Base-by-base conservation (phyloP, 169 alveolate genomes). In the Plasmodium cynomolgi region DNA sequence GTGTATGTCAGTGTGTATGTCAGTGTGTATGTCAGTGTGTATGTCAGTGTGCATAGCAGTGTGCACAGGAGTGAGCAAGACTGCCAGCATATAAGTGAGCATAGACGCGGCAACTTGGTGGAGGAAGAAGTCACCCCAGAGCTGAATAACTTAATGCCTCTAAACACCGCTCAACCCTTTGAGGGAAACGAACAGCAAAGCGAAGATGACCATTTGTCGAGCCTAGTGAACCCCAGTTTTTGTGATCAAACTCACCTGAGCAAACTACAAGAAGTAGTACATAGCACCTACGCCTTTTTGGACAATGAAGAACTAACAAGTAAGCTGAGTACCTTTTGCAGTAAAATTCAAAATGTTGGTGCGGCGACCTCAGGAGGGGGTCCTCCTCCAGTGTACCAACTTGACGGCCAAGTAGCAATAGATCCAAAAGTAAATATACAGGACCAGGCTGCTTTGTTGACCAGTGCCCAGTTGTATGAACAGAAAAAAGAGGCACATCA, bases 241-340 rank as follows among this genome's bases (percentile, higher is more conserved):
- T 20, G 71, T 1, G 41, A 82, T 23, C 15, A 17, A 6, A 2
- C n/a, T 7, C 29, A 56, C 31, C 73, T 47, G 58, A 72, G 33
- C n/a, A 26, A 68, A n/a, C 33, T 31, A 39, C 62, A 13, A 15
- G 58, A 84, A 7, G 20, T 47, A 15, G 23, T 34, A 7, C 17
- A 37, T 41, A 72, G 44, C 33, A 26, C 83, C 4, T 84, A 71
- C 34, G 41, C 74, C 54, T 39, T 84, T 26, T 26, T 84, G 75
- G 56, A 84, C 34, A 84, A 84, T 56, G 26, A 58, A 39, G 77
- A 72, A 39, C 31, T 84, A 6, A 71, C 92, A 1, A 84, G 20
- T 15, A 71, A 39, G 34, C 13, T 84, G n/a, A 72, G 50, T 20
- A 84, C 33, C 9, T 84, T 84, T 39, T 84, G 84, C 33, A 71